Evolutionary conservation across 805 yeast genomes (phyloP), one percentile per base, ranked within the genome.

Genomic region (Kodamaea restingae): DNA sequence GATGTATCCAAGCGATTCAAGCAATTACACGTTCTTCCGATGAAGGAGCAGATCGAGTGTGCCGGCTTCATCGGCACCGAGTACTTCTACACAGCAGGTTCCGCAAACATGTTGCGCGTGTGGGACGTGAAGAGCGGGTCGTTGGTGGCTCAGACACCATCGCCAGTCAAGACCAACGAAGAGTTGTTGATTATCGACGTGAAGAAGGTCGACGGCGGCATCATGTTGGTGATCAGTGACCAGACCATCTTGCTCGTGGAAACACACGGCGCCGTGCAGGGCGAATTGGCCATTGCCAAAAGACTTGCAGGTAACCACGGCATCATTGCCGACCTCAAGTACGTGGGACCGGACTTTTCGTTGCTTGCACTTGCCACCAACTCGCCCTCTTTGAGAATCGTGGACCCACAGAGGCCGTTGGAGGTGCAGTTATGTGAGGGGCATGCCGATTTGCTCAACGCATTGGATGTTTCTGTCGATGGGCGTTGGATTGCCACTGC

Each of bases 261-360:
- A 21, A 22, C n/a, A 10, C 6, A n/a, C 18, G 24, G n/a, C 27
- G 33, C 18, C 31, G 34, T 6, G 24, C 35, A 7, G 4, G 28
- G 28, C 4, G 44, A 39, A 20, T 56, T 84, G n/a, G 70, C 73
- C 14, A 55, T 75, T 2, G 51, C 60, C 6, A 68, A 80, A 40
- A 72, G 78, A 30, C 70, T 88, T 49, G 93, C 96, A 1, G 97
- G 97, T 49, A 88, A 88, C 60, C 96, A 91, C 62, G 98, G 97
- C 41, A 91, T 93, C 18, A 81, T 93, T 51, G 95, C 96, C 2
- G 98, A 91, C 56, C 73, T 88, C 66, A 76, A 79, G 48, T 83
- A 80, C 53, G 82, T 81, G 22, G 93, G 93, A 0, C 86, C 87
- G 6, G 55, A 68, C 17, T 56, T 66, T 21, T 57, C 71, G 33